Conservation (phyloP, 164 flowering plant species). For the Aristolochia californica region DNA sequence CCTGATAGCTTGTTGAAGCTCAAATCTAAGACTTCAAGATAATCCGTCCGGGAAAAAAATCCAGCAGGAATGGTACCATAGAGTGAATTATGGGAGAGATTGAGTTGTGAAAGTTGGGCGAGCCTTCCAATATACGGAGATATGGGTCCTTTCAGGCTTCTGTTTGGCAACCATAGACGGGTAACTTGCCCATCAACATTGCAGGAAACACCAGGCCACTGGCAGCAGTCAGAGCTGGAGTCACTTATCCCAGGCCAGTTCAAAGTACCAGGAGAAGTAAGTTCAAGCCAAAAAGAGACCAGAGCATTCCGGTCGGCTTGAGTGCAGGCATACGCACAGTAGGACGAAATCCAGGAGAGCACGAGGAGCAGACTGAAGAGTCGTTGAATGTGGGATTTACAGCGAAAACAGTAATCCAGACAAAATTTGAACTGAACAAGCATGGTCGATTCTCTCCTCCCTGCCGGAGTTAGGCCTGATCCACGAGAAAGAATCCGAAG, state of each 20-base stretch:
- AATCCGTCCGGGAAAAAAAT: conserved; percentile 43
- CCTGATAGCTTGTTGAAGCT: conserved; percentile 55
- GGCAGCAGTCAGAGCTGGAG: conserved; percentile 36
- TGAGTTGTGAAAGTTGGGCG: conserved; percentile 38
- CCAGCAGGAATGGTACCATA: conserved; percentile 51
- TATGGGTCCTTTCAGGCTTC: conserved; percentile 46
- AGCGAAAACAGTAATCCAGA: not conserved
- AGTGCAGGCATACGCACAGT: conserved; percentile 1
- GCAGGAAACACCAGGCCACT: conserved; percentile 78
- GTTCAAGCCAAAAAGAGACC: conserved; percentile 1
- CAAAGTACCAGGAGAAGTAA: not conserved
- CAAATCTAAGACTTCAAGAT: conserved; percentile 57
- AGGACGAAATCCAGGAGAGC: conserved; percentile 1
- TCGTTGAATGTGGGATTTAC: not conserved
- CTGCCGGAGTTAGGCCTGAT: not conserved
- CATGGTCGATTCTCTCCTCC: conserved; percentile 1
- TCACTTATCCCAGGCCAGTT: not conserved
- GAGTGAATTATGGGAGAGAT: conserved; percentile 60
- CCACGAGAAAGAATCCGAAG: not conserved
- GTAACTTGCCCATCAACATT: conserved; percentile 30
- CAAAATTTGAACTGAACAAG: not conserved
- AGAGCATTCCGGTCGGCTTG: conserved; percentile 1
- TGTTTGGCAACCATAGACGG: conserved; percentile 28
- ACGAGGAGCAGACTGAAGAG: not conserved
- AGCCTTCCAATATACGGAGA: conserved; percentile 40